phyloP scores from a whole-genome alignment of 2,329 filamentous ascomycete genomes.

The Tolypocladium nubicola region DNA sequence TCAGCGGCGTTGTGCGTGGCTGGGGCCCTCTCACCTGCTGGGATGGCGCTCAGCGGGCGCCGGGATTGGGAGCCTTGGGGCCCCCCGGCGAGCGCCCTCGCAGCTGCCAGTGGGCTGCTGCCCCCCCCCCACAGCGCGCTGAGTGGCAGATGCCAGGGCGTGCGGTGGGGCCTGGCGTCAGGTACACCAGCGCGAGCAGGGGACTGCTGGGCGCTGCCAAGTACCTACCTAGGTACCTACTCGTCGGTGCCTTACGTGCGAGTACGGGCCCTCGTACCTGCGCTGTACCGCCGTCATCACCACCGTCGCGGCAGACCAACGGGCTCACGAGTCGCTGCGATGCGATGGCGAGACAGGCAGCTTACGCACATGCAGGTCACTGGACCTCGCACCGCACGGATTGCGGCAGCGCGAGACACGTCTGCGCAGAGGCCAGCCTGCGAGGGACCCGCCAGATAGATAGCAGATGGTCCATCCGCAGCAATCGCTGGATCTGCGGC shows the following conservation, averaged over 20 bases:
- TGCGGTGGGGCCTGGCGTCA: background rate
- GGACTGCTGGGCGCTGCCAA: background rate
- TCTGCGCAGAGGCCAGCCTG: background rate
- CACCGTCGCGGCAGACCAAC: background rate
- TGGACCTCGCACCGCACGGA: background rate
- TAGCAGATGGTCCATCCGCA: background rate
- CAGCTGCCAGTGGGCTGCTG: background rate
- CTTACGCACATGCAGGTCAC: background rate
- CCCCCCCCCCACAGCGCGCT: conserved; percentile 7
- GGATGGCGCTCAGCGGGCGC: background rate
- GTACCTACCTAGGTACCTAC: background rate
- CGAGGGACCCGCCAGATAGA: background rate
- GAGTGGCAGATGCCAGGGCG: conserved; percentile 5
- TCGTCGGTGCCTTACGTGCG: too few species aligned
- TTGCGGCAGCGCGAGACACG: background rate
- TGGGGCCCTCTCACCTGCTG: background rate
- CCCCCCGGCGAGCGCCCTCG: background rate
- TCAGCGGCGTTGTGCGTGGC: background rate
- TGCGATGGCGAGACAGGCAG: background rate
- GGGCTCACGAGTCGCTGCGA: background rate
- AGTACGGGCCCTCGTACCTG: too few species aligned
- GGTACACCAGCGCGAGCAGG: background rate
- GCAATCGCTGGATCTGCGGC: background rate
- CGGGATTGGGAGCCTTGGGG: background rate
- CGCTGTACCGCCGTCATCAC: background rate